Base-by-base conservation (phyloP, 495 filamentous ascomycete genomes). In the Cladorrhinum samala region DNA sequence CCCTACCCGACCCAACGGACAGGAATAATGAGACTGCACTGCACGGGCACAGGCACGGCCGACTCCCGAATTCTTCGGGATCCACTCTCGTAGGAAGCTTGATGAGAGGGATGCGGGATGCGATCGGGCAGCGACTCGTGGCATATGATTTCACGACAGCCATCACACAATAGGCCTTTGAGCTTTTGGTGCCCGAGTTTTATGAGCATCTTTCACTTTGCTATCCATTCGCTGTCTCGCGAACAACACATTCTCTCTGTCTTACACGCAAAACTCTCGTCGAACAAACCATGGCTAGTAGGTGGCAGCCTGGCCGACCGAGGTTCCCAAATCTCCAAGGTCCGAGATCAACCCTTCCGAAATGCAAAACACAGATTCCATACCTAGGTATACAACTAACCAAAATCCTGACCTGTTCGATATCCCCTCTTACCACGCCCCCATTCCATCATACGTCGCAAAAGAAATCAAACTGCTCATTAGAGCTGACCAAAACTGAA, bases 401-500 rank as follows among this genome's bases (percentile, higher is more conserved):
- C 27, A 33, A 33, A 33, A 5, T 11, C 27, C 5, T 33, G 11
- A 5, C 27, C 27, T 6, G 11, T 11, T 11, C 42, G 7, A 13
- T 6, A 17, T 21, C 19, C 42, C 2, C 13, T 14, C 42, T 24
- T 7, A 17, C 39, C 8, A 39, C 39, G 14, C 39, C 39, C 16
- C 16, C 17, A 8, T 41, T 14, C n/a, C 16, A 1, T 57, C 40
- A 61, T 9, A 44, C 46, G 24, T 72, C 67, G 54, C 70, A 72
- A 46, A 69, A 66, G 23, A 67, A 66, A 49, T 71, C 68, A 42
- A 71, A 71, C 9, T 71, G 56, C 25, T 55, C 65, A 39, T 63
- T 63, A 17, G 65, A 68, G 51, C 63, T 61, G 9, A 62, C 54
- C 25, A 68, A 45, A 25, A 63, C 61, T n/a, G 59, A 49, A 18